phyloP scores from a whole-genome alignment of 2,329 filamentous ascomycete species.

The Botrytis fragariae region DNA sequence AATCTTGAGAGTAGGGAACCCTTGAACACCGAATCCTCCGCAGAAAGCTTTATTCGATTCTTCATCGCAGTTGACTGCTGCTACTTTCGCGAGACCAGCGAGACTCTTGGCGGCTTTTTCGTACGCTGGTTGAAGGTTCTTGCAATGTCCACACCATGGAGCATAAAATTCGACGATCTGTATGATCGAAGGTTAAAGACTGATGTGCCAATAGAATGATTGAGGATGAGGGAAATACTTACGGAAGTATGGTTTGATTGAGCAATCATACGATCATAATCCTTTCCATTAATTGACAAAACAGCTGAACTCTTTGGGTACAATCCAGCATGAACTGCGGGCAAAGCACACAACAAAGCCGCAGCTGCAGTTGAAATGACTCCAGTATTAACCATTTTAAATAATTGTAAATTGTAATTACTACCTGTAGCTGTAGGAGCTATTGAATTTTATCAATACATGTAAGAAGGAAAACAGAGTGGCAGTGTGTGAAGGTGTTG shows the following conservation, averaged over 20 bases:
- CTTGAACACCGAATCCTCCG: slow-evolving; percentile 79
- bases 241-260: slow-evolving; percentile 91
- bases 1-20: slow-evolving; percentile 95
- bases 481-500: neutral
- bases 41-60: slow-evolving; percentile 89
- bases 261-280: slow-evolving; percentile 78
- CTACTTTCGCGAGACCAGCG: slow-evolving; percentile 89
- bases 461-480: neutral
- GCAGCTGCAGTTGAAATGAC: slow-evolving; percentile 53
- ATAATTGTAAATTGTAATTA: neutral
- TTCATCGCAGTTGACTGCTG: slow-evolving; percentile 92
- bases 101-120: slow-evolving; percentile 90
- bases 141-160: slow-evolving; percentile 96
- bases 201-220: slow-evolving; percentile 18
- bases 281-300: slow-evolving; percentile 74
- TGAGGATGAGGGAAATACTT: slow-evolving; percentile 40
- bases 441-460: slow-evolving; percentile 13
- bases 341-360: slow-evolving; percentile 63
- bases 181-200: slow-evolving; percentile 21
- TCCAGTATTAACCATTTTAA: slow-evolving; percentile 53
- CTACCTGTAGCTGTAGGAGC: slow-evolving; percentile 10
- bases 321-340: slow-evolving; percentile 62
- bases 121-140: slow-evolving; percentile 92
- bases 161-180: slow-evolving; percentile 84
- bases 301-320: slow-evolving; percentile 88